Base-by-base conservation (phyloP, 352 stramenopile genomes). In the Hyaloperonospora arabidopsidis region DNA sequence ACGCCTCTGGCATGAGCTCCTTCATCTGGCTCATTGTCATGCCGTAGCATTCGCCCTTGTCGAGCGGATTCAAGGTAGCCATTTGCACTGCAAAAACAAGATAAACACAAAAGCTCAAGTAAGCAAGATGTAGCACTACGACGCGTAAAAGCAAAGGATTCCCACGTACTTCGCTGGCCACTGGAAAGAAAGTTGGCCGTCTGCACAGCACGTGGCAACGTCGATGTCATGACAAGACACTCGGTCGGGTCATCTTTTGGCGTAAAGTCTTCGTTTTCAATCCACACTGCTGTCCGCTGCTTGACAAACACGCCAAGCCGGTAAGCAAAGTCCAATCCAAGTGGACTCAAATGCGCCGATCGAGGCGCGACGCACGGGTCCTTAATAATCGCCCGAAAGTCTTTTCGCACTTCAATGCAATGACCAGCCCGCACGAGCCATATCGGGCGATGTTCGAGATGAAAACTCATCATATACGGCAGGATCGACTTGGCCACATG, bases 391-490 rank as follows among this genome's bases (percentile, higher is more conserved):
- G 74, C 65, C 2, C 67, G 54, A 38, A 92, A 89, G 49, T 92
- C 77, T 13, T 57, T 46, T 8, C 65, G 64, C 50, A 89, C 82
- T 62, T 88, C 76, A 0, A 65, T 88, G 62, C 82, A 92, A 48
- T 96, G 87, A 18, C 86, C 89, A 14, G 89, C 87, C n/a, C 87
- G 84, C 47, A 93, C 87, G 19, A 97, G 77, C 86, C 87, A 97
- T 36, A 97, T 97, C 17, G 84, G 86, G 0, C 92, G 84, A 36
- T 94, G 89, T 47, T 87, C 75, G 58, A 97, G 97, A 76, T 97
- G 92, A 52, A 97, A 95, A 68, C 95, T 97, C 81, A 89, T 93
- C 79, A 96, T 90, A 63, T 95, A 96, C 14, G 85, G 87, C 56
- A 93, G 58, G n/a, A 96, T 90, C 22, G 86, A 94, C 70, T 93